Conservation (phyloP, 2,329 filamentous ascomycete species). For the Fusarium sp. region DNA sequence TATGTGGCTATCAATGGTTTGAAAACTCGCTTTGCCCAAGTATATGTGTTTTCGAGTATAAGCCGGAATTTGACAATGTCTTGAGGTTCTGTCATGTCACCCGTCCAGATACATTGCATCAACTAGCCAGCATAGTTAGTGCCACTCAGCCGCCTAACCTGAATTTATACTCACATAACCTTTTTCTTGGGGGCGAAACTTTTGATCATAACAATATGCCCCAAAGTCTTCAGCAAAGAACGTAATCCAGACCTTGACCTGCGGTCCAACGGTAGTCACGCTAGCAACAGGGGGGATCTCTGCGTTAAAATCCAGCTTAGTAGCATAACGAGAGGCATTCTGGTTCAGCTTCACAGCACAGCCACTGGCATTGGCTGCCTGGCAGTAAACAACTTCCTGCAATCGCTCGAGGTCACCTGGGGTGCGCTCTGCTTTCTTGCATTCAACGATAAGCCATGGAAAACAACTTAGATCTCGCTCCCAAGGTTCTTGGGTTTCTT, state of each 20-base stretch:
- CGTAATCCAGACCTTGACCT: conserved; percentile 31
- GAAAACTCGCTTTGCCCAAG: conserved; percentile 18
- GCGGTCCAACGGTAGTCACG: conserved; percentile 19
- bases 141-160: accelerated
- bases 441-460: neutral
- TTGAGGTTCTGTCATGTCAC: conserved; percentile 9
- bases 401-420: accelerated
- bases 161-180: neutral
- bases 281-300: conserved; percentile 24
- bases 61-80: conserved; percentile 19
- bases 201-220: neutral
- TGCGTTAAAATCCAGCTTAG: neutral
- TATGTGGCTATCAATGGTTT: neutral
- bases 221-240: neutral
- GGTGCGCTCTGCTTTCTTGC: neutral
- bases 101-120: conserved; percentile 10
- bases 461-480: neutral
- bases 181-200: accelerated
- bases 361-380: conserved; percentile 22
- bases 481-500: neutral
- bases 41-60: conserved; percentile 36
- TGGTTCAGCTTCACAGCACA: conserved; percentile 28
- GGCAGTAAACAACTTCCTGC: neutral
- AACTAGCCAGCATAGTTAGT: neutral
- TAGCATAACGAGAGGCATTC: neutral